Conservation (phyloP, 73 alveolate species). For the Tetrahymena thermophila region DNA sequence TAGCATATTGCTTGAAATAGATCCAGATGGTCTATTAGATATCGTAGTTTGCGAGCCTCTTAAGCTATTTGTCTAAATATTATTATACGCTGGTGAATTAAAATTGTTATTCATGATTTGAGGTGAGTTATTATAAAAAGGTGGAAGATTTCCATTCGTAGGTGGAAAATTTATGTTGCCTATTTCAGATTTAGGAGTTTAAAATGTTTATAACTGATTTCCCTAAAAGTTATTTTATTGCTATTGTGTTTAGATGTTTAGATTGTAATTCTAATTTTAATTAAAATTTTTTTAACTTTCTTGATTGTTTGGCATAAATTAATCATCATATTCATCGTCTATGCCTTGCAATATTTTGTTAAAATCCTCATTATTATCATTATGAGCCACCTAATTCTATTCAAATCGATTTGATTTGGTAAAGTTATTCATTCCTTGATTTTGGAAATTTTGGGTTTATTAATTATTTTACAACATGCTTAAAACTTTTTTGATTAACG, state of each 20-base stretch:
- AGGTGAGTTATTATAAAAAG: background rate
- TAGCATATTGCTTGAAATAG: background rate
- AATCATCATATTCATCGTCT: background rate
- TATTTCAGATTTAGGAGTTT: background rate
- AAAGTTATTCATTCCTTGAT: background rate
- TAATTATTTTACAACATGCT: background rate
- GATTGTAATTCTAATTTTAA: background rate
- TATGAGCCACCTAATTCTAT: background rate
- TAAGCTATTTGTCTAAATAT: background rate
- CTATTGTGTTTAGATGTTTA: background rate
- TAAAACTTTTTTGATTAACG: background rate
- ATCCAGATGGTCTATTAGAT: background rate
- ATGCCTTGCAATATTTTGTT: background rate
- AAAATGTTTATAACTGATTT: background rate
- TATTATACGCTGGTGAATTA: background rate
- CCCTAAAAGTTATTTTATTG: background rate
- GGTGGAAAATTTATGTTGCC: background rate
- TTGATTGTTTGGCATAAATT: background rate
- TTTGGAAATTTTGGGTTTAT: too few relatives aligned
- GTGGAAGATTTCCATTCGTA: background rate
- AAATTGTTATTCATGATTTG: too few relatives aligned
- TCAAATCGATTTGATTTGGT: background rate
- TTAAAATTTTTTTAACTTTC: background rate
- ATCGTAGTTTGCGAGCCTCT: background rate
- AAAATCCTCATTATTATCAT: background rate